Base-by-base conservation (phyloP, 805 yeast genomes). In the Danielia oregonensis region DNA sequence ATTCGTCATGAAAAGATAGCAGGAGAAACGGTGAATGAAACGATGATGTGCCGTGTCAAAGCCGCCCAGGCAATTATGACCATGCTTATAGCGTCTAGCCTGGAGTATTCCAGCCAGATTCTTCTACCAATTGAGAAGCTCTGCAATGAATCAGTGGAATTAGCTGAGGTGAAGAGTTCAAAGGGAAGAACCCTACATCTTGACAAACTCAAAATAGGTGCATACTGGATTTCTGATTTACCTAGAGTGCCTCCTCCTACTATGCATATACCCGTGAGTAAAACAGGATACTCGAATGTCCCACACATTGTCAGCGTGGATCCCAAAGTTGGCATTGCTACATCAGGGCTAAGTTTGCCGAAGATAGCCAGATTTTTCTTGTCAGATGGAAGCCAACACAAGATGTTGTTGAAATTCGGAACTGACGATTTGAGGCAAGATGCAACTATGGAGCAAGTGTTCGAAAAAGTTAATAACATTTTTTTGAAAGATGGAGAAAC, bases 401-500 rank as follows among this genome's bases (percentile, higher is more conserved):
- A 68, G 36, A 71, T 82, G 52, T 63, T 93, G 13, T 61, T 89
- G 44, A 93, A 93, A 54, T 86, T 86, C 17, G 88, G 95, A 5
- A 73, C 86, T 7, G 98, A 93, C 60, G 98, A 93, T 59, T 63
- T 93, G 33, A 66, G 97, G 33, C 98, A 94, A 59, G 99, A 93
- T 61, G 85, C 95, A 0, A 86, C 93, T 37, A 94, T 93, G 98
- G 94, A 91, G 55, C 97, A 93, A 54, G 97, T 91, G 1, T 93
- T 94, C 57, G 82, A 74, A 14, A 86, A 88, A 49, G 96, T 88
- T 11, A 88, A 89, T 51, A 59, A 66, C 10, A 72, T 87, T 24
- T 69, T 91, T 36, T 55, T 47, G 8, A 63, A 63, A 16, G 78
- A 85, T 49, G 68, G 69, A 33, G 75, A 74, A 21, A 69, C 91